These are phyloP conservation scores for Trichoderma polysporum DNA, from an alignment of 2,329 filamentous ascomycete genomes.

Conservation along the genomic window DNA sequence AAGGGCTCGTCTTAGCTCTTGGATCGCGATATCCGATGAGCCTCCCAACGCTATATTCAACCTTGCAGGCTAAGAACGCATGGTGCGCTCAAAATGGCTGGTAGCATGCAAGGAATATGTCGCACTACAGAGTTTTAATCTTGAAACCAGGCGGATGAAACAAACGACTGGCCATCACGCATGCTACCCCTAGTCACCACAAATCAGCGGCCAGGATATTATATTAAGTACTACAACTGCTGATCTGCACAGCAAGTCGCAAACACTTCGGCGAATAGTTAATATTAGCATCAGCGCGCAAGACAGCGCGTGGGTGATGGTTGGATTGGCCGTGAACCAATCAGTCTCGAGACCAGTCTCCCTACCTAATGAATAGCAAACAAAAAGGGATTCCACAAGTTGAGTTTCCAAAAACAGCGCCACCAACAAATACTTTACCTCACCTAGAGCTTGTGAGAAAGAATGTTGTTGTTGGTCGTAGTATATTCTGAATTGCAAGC, in stretches of 20 bases:
- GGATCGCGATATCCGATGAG: conserved; percentile 20
- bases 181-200: conserved; percentile 1
- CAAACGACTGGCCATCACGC: conserved; percentile 13
- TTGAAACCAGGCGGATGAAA: conserved; percentile 18
- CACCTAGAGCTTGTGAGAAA: not conserved
- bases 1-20: not conserved
- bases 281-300: not conserved
- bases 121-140: conserved; percentile 7
- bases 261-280: not conserved
- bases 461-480: not conserved
- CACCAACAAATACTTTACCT: not conserved
- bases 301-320: not conserved
- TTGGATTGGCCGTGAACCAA: not conserved
- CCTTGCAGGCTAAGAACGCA: conserved; percentile 5
- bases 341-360: not conserved
- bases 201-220: not conserved
- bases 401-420: not conserved
- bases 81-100: conserved; percentile 12
- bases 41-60: conserved; percentile 6
- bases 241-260: not conserved
- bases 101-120: conserved; percentile 9
- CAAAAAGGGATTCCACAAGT: not conserved
- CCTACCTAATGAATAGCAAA: not conserved
- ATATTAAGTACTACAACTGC: conserved; percentile 5
- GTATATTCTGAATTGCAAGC: not conserved